A percentile compares a stretch with the other conserved stretches of the same genome.
Conservation (phyloP, 352 stramenopile genomes). For the Globisporangium radiosum region DNA sequence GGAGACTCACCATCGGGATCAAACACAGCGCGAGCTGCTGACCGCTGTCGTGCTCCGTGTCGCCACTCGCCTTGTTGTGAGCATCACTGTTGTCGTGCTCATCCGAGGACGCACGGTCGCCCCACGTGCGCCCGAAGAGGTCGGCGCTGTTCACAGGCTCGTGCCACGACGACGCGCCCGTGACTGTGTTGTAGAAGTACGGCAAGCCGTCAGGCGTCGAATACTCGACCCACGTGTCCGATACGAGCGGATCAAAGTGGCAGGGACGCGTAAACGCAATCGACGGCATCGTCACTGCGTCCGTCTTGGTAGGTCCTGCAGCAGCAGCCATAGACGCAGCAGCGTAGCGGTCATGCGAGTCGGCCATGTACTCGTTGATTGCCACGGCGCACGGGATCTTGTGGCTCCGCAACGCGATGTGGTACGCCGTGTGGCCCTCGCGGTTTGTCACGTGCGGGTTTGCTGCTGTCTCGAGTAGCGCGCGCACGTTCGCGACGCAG, state of each 20-base stretch:
- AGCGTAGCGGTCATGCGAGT: slow-evolving; percentile 20
- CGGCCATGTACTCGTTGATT: slow-evolving; percentile 52
- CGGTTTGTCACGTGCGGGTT: slow-evolving; percentile 38
- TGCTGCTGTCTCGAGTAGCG: slow-evolving; percentile 50
- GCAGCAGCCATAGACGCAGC: too few species aligned
- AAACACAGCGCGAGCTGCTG: slow-evolving; percentile 53
- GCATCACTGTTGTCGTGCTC: not conserved
- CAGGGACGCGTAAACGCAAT: not conserved
- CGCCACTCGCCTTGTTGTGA: not conserved
- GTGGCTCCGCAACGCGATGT: slow-evolving; percentile 47
- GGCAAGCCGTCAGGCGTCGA: slow-evolving; percentile 41
- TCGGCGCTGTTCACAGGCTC: slow-evolving; percentile 8
- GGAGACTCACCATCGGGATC: slow-evolving; percentile 61
- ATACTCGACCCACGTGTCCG: slow-evolving; percentile 34
- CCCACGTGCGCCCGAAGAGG: slow-evolving; percentile 8
- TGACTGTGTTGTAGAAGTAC: slow-evolving; percentile 66
- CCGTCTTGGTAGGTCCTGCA: not conserved
- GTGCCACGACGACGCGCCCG: slow-evolving; percentile 54
- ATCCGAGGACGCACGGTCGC: not conserved
- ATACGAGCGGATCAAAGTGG: slow-evolving; percentile 3
- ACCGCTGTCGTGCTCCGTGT: not conserved
- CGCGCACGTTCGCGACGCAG: slow-evolving; percentile 38
- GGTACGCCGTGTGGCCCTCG: slow-evolving; percentile 38
- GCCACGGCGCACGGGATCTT: slow-evolving; percentile 45
- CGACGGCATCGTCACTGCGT: not conserved